Evolutionary conservation across 768 basidiomycete species (phyloP).

Genomic region (Vishniacozyma victoriae): DNA sequence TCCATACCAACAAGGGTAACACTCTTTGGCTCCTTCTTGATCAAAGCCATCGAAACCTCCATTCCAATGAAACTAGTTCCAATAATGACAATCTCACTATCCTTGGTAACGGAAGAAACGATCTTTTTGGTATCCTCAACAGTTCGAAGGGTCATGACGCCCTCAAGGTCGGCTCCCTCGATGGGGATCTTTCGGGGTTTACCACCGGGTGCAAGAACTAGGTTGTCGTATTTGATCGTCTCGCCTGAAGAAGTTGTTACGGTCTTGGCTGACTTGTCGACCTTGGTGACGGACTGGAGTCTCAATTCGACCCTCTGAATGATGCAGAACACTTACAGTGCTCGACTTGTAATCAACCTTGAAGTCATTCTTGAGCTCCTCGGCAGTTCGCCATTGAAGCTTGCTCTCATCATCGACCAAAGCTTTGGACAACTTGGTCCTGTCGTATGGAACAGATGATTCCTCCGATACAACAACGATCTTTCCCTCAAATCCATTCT

Average conservation of each 20-base stretch:
- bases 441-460: slow-evolving; percentile 72
- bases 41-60: slow-evolving; percentile 64
- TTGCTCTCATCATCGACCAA: slow-evolving; percentile 72
- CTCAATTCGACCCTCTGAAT: slow-evolving; percentile 26
- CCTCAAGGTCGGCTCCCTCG: slow-evolving; percentile 65
- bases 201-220: slow-evolving; percentile 74
- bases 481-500: slow-evolving; percentile 71
- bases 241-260: slow-evolving; percentile 64
- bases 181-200: slow-evolving; percentile 69
- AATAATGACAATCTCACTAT: slow-evolving; percentile 76
- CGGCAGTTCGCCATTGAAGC: slow-evolving; percentile 64
- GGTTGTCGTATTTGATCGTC: slow-evolving; percentile 61
- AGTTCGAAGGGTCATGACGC: slow-evolving; percentile 69
- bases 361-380: slow-evolving; percentile 64
- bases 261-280: slow-evolving; percentile 60
- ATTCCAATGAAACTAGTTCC: slow-evolving; percentile 89
- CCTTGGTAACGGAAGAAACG: slow-evolving; percentile 50
- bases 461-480: slow-evolving; percentile 79
- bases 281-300: slow-evolving; percentile 57
- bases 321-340: slow-evolving; percentile 49
- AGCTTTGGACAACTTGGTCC: slow-evolving; percentile 83
- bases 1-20: slow-evolving; percentile 82
- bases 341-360: slow-evolving; percentile 43
- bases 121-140: slow-evolving; percentile 65
- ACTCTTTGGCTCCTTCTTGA: slow-evolving; percentile 67